Evolutionary conservation across 2,329 filamentous ascomycete species (phyloP), one percentile per base, ranked within the genome.

Genomic region (Harringtonia aguacate): DNA sequence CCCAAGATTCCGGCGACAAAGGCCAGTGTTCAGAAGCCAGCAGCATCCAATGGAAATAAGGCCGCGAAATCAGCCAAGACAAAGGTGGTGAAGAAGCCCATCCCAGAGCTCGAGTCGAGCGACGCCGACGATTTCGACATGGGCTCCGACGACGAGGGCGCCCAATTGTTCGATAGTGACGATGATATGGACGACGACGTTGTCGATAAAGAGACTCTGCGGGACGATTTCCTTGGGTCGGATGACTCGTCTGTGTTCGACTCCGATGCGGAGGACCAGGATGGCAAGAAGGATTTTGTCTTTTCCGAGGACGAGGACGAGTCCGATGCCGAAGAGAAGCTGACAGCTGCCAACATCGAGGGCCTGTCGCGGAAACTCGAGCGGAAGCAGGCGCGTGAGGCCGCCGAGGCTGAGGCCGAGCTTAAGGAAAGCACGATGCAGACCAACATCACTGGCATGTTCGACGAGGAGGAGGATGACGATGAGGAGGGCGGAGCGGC

Each of bases 231-330:
- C 8, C 41, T 43, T 17, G 39, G 39, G 12, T 43, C 41, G 56
- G 72, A 31, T 70, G 59, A 61, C 24, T 35, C 39, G 12, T 43
- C 31, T 9, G 38, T 47, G 39, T 58, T 81, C 31, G 72, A 66
- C 31, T 75, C 71, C 0, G 76, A 76, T 50, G 70, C 85, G 13
- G 85, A 89, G 36, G 77, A 79, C 27, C 63, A 63, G 21, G 66
- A 66, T 43, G 58, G 64, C 61, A 58, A 72, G 64, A 59, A 73
- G 52, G 62, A 73, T 55, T 77, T 81, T 51, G 86, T 95, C 71
- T 98, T 94, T 71, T 97, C 92, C 0, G 92, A 97, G 48, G 92
- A 98, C 57, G 88, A 97, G 51, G 90, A 97, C 51, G 82, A 88
- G 41, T 89, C 84, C 1, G 87, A 94, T 55, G 82, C 79, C 6